Conservation (phyloP, 2,329 filamentous ascomycete genomes). For the Fusarium sp. region DNA sequence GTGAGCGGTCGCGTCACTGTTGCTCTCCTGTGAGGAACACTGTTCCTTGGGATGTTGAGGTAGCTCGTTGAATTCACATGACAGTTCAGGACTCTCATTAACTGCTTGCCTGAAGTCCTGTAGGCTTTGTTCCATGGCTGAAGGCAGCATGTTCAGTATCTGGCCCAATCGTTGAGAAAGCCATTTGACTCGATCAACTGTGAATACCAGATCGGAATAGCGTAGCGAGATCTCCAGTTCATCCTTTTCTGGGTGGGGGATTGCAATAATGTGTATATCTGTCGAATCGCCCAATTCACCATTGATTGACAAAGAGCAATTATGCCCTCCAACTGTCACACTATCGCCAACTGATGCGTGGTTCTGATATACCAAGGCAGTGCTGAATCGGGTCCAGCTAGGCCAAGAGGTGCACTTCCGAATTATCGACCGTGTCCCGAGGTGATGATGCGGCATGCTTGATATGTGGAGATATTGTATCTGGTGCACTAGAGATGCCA, state of each 20-base stretch:
- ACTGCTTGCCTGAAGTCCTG: neutral
- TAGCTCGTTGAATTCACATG: neutral
- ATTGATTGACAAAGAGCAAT: neutral
- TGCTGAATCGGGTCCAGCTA: neutral
- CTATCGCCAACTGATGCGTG: neutral
- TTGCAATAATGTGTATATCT: neutral
- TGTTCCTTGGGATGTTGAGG: neutral
- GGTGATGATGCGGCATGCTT: neutral
- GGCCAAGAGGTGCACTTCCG: neutral
- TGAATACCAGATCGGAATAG: neutral
- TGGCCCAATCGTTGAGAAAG: neutral
- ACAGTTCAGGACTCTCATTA: neutral
- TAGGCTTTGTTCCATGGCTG: neutral
- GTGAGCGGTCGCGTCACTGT: neutral
- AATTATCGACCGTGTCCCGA: neutral
- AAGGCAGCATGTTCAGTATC: neutral
- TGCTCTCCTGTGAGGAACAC: neutral
- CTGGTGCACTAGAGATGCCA: neutral
- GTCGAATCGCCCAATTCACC: neutral
- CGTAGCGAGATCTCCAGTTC: neutral
- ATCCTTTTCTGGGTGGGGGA: neutral
- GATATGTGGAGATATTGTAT: neutral
- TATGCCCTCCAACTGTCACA: neutral
- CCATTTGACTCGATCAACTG: neutral
- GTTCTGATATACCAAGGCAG: neutral